These are phyloP conservation scores for Coniochaeta ligniaria DNA, from an alignment of 2,329 filamentous ascomycete genomes.

Conservation along the genomic window DNA sequence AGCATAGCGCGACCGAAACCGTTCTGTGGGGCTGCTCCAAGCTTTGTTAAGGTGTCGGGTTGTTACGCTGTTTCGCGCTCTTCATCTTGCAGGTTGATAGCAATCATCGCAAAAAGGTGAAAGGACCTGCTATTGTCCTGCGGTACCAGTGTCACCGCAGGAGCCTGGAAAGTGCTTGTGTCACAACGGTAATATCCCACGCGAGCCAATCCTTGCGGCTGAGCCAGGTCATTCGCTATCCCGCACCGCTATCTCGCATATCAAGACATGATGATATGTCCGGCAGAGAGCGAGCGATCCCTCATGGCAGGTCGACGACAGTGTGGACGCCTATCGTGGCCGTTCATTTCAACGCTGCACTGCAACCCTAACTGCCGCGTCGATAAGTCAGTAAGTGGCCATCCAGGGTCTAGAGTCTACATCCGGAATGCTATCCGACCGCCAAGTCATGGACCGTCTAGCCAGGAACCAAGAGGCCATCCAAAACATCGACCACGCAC, in stretches of 20 bases:
- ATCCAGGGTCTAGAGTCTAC: neutral
- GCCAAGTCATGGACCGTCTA: no score
- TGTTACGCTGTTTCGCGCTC: neutral
- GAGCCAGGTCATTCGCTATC: neutral
- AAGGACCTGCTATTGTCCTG: neutral
- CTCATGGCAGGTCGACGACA: neutral
- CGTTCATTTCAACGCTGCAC: neutral
- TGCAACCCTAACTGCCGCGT: neutral
- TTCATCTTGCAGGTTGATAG: neutral
- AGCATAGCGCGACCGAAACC: neutral
- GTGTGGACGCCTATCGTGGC: neutral
- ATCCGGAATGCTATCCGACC: no score
- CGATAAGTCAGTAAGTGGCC: neutral
- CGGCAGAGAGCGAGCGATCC: neutral
- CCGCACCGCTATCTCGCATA: neutral
- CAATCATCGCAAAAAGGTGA: no score
- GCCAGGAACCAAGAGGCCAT: neutral
- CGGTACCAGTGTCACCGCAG: neutral
- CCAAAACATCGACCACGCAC: neutral
- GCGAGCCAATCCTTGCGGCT: constrained; percentile 1
- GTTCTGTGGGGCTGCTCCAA: no score
- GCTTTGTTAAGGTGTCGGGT: neutral
- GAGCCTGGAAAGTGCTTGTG: neutral
- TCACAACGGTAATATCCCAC: neutral
- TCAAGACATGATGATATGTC: neutral